Evolutionary conservation across 306 rosid genomes (phyloP), one percentile per base, ranked within the genome.

Genomic region (Clitoria ternatea): DNA sequence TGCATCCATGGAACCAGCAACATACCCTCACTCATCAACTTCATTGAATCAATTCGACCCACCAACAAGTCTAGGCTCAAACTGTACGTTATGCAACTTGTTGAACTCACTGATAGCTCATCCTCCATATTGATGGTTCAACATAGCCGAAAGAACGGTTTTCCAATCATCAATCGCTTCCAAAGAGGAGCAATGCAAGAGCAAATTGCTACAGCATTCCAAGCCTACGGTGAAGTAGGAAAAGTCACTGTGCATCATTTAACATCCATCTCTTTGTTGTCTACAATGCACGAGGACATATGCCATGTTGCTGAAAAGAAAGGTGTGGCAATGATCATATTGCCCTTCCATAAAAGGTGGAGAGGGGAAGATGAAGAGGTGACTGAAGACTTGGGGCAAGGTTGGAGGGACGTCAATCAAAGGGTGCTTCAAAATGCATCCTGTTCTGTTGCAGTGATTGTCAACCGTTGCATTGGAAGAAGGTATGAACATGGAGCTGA

Each of bases 51-150:
- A 1, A 45, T 77, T 61, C 81, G 73, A 3, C 60, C 56, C 53
- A 33, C 65, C 52, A 54, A 63, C 6, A 33, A n/a, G 4, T 68
- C 80, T 6, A 17, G 12, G 13, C 53, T 80, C 39, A 76, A 72
- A 68, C 80, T 83, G 2, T 83, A 79, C 32, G 73, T 73, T 0
- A 77, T 73, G 85, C 75, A 73, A 2, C 82, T 83, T 10, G 72
- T 69, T 2, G 80, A 83, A 23, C 82, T 76, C 53, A 76, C 80
- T 1, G 78, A 80, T 49, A 78, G 78, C 14, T 72, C 87, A 1
- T 80, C 87, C 32, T 83, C 87, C 56, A 83, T 83, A 43, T 60
- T 80, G 54, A 80, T 77, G 82, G 84, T 77, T 67, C 87, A 56
- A 69, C 59, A 76, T 7, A 57, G 40, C 6, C 43, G 82, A 1